Evolutionary conservation across 192 early-diverging fungal genomes (phyloP).

Genomic region (Spizellomyces sp.): DNA sequence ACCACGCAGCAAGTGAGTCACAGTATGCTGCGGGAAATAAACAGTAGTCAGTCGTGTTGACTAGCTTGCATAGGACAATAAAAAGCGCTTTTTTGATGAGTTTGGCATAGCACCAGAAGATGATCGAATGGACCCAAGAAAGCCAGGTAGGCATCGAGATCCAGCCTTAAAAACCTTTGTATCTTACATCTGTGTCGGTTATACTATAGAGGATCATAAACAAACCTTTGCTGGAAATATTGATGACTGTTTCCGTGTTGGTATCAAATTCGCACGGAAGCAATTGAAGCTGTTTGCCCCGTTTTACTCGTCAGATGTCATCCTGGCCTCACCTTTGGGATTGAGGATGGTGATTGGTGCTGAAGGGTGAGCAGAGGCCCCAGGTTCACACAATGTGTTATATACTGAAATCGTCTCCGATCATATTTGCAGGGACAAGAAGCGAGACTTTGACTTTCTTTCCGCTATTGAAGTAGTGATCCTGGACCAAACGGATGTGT

Average conservation of each 20-base stretch:
- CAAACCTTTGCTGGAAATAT: conserved; percentile 91
- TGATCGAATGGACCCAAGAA: conserved; percentile 58
- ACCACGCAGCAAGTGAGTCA: conserved; percentile 69
- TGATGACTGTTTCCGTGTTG: conserved; percentile 93
- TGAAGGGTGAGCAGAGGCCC: conserved; percentile 55
- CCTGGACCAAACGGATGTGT: conserved; percentile 79
- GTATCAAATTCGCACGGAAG: conserved; percentile 85
- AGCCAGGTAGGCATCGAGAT: conserved; percentile 45
- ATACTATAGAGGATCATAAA: conserved; percentile 67
- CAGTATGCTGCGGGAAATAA: not conserved
- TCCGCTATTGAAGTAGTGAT: conserved; percentile 91
- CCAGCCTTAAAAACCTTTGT: not conserved
- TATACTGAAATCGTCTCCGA: not conserved
- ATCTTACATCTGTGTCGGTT: not conserved
- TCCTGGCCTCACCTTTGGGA: conserved; percentile 91
- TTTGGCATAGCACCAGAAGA: conserved; percentile 68
- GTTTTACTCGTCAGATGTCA: conserved; percentile 90
- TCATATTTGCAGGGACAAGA: conserved; percentile 66
- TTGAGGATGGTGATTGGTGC: conserved; percentile 84
- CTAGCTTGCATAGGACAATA: conserved; percentile 65
- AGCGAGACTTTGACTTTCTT: conserved; percentile 90
- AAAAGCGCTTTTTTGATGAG: conserved; percentile 80
- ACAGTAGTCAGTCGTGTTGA: not conserved
- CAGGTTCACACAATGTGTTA: too few species aligned
- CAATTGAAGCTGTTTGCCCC: conserved; percentile 83